phyloP scores from a whole-genome alignment of 2,329 filamentous ascomycete genomes.

The Hypomyces rosellus region DNA sequence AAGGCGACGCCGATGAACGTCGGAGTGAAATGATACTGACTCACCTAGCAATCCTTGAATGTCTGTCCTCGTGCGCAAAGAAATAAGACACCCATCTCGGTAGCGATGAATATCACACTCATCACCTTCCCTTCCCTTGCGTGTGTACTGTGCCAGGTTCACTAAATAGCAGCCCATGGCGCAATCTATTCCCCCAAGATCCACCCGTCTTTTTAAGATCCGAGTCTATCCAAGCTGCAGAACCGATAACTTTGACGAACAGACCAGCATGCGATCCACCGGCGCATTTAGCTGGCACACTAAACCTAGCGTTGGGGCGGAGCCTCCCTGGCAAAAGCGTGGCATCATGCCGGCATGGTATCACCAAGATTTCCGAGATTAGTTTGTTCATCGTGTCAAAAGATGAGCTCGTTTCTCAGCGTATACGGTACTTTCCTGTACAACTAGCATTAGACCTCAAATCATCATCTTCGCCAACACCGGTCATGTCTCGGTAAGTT shows the following conservation, averaged over 20 bases:
- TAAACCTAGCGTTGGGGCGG: constrained; percentile 7
- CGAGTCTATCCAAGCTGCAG: constrained; percentile 9
- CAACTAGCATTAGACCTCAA: no score
- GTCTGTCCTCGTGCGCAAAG: no score
- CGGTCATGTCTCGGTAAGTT: no score
- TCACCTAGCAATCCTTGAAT: no score
- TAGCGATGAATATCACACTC: no score
- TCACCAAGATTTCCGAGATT: constrained; percentile 14
- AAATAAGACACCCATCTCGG: no score
- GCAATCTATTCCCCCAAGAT: constrained; percentile 8
- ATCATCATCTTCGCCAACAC: no score
- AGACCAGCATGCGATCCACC: constrained; percentile 11
- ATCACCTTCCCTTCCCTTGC: no score
- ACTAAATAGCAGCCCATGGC: not conserved
- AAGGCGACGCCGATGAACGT: no score
- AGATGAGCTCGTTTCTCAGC: not conserved
- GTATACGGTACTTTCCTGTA: no score
- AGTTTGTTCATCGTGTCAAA: not conserved
- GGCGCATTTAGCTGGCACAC: constrained; percentile 3
- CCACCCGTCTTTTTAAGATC: constrained; percentile 12
- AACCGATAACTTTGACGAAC: constrained; percentile 8
- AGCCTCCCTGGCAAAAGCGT: constrained; percentile 9
- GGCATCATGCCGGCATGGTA: constrained; percentile 11
- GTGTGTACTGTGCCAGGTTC: not conserved
- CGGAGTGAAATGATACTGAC: no score